These are phyloP conservation scores for Apostasia ramifera DNA, from an alignment of 106 monocot species.

Conservation along the genomic window DNA sequence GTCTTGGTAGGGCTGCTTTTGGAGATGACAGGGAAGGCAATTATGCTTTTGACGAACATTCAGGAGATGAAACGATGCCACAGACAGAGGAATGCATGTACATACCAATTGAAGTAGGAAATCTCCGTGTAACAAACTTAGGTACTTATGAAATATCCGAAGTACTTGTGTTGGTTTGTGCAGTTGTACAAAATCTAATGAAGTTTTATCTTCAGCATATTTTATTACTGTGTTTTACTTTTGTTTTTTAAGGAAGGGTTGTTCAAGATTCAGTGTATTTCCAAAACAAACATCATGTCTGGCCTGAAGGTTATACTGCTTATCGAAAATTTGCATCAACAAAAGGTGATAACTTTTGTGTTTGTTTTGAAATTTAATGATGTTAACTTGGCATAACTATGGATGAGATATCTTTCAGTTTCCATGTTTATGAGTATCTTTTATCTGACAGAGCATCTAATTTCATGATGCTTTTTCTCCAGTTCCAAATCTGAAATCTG, in stretches of 20 bases:
- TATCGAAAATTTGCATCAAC: constrained; percentile 70
- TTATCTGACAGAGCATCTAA: background rate
- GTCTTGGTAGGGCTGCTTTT: constrained; percentile 19
- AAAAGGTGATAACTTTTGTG: constrained; percentile 44
- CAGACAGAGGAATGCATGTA: constrained; percentile 16
- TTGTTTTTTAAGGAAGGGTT: constrained; percentile 51
- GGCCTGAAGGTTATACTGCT: constrained; percentile 96
- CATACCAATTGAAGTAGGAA: constrained; percentile 63
- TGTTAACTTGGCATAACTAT: background rate
- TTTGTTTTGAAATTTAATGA: background rate
- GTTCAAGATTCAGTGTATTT: constrained; percentile 75
- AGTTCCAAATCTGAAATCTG: constrained; percentile 50
- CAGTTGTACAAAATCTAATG: background rate
- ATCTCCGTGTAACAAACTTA: constrained; percentile 70
- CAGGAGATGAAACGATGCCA: constrained; percentile 18
- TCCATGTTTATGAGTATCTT: background rate
- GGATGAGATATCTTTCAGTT: background rate
- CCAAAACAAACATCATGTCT: constrained; percentile 68
- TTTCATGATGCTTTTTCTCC: constrained; percentile 3
- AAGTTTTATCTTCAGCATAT: constrained; percentile 6
- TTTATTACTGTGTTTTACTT: background rate
- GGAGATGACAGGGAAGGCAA: constrained; percentile 19
- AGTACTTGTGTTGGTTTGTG: background rate
- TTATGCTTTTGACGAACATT: constrained; percentile 28
- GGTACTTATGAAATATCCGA: constrained; percentile 21